Percentiles rank a stretch among this genome's conserved stretches.
These are phyloP conservation scores for Hypoxylon trugodes DNA, from an alignment of 495 filamentous ascomycete species.

Conservation along the genomic window DNA sequence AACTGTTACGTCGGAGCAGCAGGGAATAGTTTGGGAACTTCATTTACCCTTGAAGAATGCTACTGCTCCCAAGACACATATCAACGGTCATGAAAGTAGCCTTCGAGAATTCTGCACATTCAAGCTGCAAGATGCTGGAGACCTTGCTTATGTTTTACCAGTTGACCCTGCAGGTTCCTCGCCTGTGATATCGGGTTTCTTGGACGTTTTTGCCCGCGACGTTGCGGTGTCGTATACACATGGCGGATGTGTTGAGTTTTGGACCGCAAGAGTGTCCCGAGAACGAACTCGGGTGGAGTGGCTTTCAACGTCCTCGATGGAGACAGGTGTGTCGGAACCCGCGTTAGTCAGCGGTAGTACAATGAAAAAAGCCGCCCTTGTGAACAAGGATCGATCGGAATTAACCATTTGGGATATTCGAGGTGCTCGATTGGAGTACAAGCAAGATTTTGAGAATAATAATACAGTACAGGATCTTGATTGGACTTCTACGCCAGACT, in stretches of 20 bases:
- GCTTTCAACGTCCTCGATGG: conserved; percentile 83
- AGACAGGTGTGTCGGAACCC: conserved; percentile 77
- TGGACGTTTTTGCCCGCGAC: conserved; percentile 88
- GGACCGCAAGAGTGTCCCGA: conserved; percentile 80
- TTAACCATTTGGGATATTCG: conserved; percentile 93
- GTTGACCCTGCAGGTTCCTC: conserved; percentile 88
- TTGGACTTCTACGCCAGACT: conserved; percentile 93
- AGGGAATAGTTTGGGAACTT: conserved; percentile 87
- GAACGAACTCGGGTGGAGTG: conserved; percentile 70
- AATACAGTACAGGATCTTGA: conserved; percentile 88
- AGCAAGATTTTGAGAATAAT: conserved; percentile 72
- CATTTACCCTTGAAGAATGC: conserved; percentile 55
- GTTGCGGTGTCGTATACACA: conserved; percentile 87
- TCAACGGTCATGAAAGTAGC: conserved; percentile 48
- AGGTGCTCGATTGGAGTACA: conserved; percentile 82
- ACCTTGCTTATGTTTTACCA: conserved; percentile 83
- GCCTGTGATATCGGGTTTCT: conserved; percentile 75
- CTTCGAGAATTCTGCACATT: conserved; percentile 77
- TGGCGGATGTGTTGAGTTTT: conserved; percentile 79
- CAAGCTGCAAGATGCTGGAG: conserved; percentile 73
- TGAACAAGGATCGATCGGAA: conserved; percentile 74
- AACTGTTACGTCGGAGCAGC: conserved; percentile 81
- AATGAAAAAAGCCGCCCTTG: conserved; percentile 85
- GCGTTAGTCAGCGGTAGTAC: conserved; percentile 86
- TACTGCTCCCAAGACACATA: conserved; percentile 34